Evolutionary conservation across 306 rosid species (phyloP).

Genomic region (Aeschynomene evenia): DNA sequence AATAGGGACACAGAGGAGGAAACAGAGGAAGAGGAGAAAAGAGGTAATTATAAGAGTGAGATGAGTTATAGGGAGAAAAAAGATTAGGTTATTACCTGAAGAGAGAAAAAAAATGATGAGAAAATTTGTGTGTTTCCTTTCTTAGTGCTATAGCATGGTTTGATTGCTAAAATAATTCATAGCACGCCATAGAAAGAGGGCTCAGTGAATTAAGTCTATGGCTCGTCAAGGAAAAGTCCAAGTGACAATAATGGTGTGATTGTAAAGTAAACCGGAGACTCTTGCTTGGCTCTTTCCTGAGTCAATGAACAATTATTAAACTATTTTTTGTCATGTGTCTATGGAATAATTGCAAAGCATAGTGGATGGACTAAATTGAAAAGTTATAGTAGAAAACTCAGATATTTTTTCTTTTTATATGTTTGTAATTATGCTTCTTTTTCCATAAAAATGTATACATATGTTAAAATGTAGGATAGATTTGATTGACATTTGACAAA

Average conservation of each 20-base stretch:
- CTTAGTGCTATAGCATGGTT: neutral
- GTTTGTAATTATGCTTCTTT: too few species aligned
- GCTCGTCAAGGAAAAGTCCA: constrained; percentile 26
- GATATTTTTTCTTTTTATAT: neutral
- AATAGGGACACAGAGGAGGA: neutral
- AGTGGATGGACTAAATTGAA: neutral
- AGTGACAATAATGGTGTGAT: constrained; percentile 10
- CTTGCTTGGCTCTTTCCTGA: neutral
- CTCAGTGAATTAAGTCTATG: neutral
- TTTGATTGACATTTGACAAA: too few species aligned
- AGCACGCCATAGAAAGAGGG: neutral
- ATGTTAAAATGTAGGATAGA: too few species aligned
- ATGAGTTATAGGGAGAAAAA: neutral
- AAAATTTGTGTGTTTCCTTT: neutral
- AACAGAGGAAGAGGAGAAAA: neutral
- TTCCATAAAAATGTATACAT: too few species aligned
- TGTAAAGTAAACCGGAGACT: neutral
- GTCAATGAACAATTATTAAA: constrained; percentile 20
- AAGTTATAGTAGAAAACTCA: neutral
- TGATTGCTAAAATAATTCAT: neutral
- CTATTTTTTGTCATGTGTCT: neutral
- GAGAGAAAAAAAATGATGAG: neutral
- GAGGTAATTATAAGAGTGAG: neutral
- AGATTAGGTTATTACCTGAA: constrained; percentile 6
- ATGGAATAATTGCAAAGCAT: neutral